Conservation (phyloP, 768 basidiomycete genomes). For the Kwoniella bestiolae region DNA sequence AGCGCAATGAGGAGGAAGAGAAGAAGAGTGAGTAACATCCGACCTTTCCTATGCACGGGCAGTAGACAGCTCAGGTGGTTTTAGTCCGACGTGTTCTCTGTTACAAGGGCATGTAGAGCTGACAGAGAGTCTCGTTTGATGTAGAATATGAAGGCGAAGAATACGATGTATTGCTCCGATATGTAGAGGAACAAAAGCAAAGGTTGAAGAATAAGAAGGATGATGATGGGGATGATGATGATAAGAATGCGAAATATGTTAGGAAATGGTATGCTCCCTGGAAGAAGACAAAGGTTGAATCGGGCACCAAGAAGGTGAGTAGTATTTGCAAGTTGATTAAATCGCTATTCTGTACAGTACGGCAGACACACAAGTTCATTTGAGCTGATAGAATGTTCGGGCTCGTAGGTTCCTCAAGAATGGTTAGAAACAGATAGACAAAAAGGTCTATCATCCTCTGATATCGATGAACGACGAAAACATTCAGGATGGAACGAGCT, state of each 20-base stretch:
- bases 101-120: no score
- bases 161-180: constrained; percentile 59
- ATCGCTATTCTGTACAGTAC: no score
- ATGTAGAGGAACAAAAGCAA: constrained; percentile 55
- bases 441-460: constrained; percentile 58
- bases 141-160: constrained; percentile 57
- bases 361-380: no score
- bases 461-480: constrained; percentile 57
- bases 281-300: constrained; percentile 57
- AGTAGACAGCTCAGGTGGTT: no score
- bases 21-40: constrained; percentile 38
- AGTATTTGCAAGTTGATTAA: no score
- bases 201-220: constrained; percentile 42
- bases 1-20: constrained; percentile 39
- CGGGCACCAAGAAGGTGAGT: constrained; percentile 53
- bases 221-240: constrained; percentile 55
- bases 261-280: constrained; percentile 63
- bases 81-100: no score
- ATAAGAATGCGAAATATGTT: constrained; percentile 48
- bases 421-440: constrained; percentile 61
- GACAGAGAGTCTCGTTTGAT: not conserved
- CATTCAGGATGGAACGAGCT: constrained; percentile 61
- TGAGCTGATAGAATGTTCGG: not conserved
- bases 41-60: no score
- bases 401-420: constrained; percentile 55